Evolutionary conservation across 2,329 filamentous ascomycete genomes (phyloP).

Genomic region (Arthroderma sp.): DNA sequence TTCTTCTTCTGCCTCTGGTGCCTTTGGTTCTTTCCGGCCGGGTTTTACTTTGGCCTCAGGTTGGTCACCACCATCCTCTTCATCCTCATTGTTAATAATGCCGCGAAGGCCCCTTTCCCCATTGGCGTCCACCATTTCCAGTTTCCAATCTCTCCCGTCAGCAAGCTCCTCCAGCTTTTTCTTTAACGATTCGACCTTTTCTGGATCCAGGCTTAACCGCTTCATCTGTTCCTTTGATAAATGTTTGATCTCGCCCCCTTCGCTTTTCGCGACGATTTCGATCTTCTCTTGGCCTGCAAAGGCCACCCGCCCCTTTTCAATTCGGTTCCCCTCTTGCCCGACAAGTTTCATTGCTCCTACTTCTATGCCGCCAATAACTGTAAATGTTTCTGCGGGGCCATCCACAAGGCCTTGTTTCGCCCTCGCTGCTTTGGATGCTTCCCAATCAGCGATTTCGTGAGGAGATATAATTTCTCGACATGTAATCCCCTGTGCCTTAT

Average conservation of each 20-base stretch:
- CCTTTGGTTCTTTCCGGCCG: slow-evolving; percentile 9
- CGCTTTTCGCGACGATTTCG: slow-evolving; percentile 39
- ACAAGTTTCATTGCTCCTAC: slow-evolving; percentile 46
- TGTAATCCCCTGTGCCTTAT: slow-evolving; percentile 60
- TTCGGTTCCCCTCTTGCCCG: slow-evolving; percentile 40
- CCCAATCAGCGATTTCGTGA: slow-evolving; percentile 39
- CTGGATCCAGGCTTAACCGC: slow-evolving; percentile 51
- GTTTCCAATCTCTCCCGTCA: slow-evolving; percentile 59
- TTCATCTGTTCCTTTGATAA: slow-evolving; percentile 55
- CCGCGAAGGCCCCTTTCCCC: slow-evolving; percentile 55
- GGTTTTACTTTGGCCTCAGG: slow-evolving; percentile 1
- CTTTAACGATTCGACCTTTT: slow-evolving; percentile 55
- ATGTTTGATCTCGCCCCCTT: slow-evolving; percentile 49
- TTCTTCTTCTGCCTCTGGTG: slow-evolving; percentile 12
- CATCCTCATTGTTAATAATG: slow-evolving; percentile 43
- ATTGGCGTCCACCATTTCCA: slow-evolving; percentile 63
- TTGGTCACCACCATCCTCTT: slow-evolving; percentile 9
- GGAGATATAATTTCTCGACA: slow-evolving; percentile 59
- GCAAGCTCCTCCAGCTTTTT: slow-evolving; percentile 56
- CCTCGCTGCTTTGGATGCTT: slow-evolving; percentile 20
- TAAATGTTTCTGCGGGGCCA: slow-evolving; percentile 19
- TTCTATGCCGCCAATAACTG: slow-evolving; percentile 44
- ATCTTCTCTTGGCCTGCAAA: slow-evolving; percentile 36
- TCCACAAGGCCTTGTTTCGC: slow-evolving; percentile 22
- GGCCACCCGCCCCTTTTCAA: slow-evolving; percentile 45